Evolutionary conservation across 768 basidiomycete species (phyloP), one percentile per base, ranked within the genome.

Genomic region (Pholiota microspora): DNA sequence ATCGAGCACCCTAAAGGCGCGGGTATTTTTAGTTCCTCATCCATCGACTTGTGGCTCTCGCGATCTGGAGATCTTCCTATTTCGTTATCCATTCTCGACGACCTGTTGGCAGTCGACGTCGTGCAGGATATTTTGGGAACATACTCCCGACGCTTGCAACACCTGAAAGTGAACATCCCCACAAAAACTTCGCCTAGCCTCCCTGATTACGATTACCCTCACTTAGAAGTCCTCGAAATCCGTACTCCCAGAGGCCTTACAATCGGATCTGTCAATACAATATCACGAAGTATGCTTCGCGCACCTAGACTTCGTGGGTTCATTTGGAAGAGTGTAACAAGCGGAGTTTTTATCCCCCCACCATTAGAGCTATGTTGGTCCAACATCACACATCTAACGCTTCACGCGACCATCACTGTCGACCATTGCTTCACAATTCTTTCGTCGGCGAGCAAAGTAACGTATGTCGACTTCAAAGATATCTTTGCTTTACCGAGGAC

Each of bases 61-160:
- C 62, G 65, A 2, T 51, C 65, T 31, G 63, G 59, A 28, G 32
- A 56, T 23, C 42, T 52, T 29, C 59, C 62, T 8, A 48, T 67
- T 7, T 63, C 60, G 8, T 45, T 64, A 21, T 63, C 58, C 29
- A 49, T 64, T 2, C 60, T 58, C 15, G 58, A 57, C 21, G 48
- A 55, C 42, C 48, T 45, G 23, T 28, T 58, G 4, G 53, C 44
- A 7, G 24, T 45, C n/a, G 34, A 36, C 18, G 15, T 28, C 21
- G 45, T 60, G 23, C 34, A 38, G 21, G 18, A 38, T 7, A 49
- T 46, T 23, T 23, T 60, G 27, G 35, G 12, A 7, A 44, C 9
- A 16, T 51, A 53, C 21, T 49, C 56, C 13, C 12, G 16, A 10
- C 62, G 59, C 9, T 56, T 55, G 51, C 59, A 46, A 25, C 60